phyloP scores from a whole-genome alignment of 2,329 filamentous ascomycete genomes.

The Cladosporium sp. region DNA sequence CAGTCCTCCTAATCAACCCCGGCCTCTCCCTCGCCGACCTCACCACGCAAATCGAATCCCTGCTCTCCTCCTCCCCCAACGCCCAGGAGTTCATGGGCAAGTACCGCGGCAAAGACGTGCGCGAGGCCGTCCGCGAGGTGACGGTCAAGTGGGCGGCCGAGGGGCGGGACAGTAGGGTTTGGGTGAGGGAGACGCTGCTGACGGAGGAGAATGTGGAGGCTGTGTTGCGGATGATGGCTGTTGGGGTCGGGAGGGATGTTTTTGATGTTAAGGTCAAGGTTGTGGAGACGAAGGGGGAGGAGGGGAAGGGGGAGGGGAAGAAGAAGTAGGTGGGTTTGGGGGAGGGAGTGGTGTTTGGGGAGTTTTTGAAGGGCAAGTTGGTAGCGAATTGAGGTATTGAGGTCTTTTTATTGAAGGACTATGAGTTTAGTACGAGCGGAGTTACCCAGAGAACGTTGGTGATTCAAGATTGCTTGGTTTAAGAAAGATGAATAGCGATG shows the following conservation, averaged over 20 bases:
- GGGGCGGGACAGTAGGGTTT: conserved; percentile 29
- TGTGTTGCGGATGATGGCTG: conserved; percentile 27
- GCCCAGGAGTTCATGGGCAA: conserved; percentile 31
- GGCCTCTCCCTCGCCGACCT: conserved; percentile 22
- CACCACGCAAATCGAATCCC: conserved; percentile 17
- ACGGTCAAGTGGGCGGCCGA: conserved; percentile 29
- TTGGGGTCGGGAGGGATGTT: conserved; percentile 29
- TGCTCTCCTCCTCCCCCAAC: conserved; percentile 26
- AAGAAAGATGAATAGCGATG: no score
- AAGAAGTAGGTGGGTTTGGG: conserved; percentile 10
- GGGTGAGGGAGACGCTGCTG: conserved; percentile 28
- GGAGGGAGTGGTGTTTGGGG: background rate
- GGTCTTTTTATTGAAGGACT: background rate
- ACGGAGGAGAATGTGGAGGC: conserved; percentile 31
- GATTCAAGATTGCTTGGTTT: no score
- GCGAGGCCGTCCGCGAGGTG: conserved; percentile 26
- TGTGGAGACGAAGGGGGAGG: conserved; percentile 9
- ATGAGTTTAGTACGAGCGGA: no score
- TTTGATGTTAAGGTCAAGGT: conserved; percentile 28
- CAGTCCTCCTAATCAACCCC: conserved; percentile 24
- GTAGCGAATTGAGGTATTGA: background rate
- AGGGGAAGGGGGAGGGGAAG: conserved; percentile 13
- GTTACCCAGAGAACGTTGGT: no score
- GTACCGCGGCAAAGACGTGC: conserved; percentile 28
- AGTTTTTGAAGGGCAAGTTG: background rate